Percentiles rank a stretch among this genome's conserved stretches.
Conservation (phyloP, 208 protist species). For the Acanthamoeba royreba region DNA sequence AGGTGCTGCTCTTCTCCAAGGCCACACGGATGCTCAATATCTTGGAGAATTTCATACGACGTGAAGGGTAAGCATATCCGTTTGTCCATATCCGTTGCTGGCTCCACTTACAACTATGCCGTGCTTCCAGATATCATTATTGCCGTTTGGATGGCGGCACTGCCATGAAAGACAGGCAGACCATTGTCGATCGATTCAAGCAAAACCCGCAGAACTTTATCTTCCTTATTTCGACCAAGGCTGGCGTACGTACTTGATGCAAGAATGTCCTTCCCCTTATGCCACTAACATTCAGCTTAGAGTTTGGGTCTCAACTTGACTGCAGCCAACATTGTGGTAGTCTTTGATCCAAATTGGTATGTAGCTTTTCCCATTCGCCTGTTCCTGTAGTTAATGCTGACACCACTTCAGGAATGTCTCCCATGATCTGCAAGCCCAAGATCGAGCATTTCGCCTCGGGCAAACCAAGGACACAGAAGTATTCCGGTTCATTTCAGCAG, state of each 20-base stretch:
- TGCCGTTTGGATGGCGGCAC: constrained; percentile 60
- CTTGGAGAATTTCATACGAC: neutral
- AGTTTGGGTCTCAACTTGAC: constrained; percentile 30
- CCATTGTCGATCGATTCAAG: constrained; percentile 79
- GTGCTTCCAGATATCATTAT: constrained; percentile 43
- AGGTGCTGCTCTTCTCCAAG: constrained; percentile 56
- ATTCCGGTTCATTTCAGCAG: constrained; percentile 88
- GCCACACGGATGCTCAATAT: constrained; percentile 53
- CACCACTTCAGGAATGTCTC: constrained; percentile 31
- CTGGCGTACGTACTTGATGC: constrained; percentile 90
- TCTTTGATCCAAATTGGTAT: constrained; percentile 87
- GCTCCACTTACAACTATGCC: neutral
- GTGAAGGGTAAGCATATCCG: neutral
- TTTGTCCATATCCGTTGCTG: neutral
- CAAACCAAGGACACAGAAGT: constrained; percentile 87
- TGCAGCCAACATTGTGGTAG: constrained; percentile 89
- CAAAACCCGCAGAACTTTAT: constrained; percentile 62
- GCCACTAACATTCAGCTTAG: neutral
- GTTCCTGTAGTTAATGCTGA: too few species aligned
- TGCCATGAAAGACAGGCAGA: constrained; percentile 31
- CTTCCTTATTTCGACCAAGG: constrained; percentile 90
- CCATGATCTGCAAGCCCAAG: constrained; percentile 82
- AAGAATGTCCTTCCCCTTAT: neutral
- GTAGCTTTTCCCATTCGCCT: neutral
- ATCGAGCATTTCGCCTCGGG: constrained; percentile 86